Percentiles rank a stretch among this genome's conserved stretches.
Evolutionary conservation across 306 rosid genomes (phyloP).

Genomic region (Astragalus glycyphyllos): DNA sequence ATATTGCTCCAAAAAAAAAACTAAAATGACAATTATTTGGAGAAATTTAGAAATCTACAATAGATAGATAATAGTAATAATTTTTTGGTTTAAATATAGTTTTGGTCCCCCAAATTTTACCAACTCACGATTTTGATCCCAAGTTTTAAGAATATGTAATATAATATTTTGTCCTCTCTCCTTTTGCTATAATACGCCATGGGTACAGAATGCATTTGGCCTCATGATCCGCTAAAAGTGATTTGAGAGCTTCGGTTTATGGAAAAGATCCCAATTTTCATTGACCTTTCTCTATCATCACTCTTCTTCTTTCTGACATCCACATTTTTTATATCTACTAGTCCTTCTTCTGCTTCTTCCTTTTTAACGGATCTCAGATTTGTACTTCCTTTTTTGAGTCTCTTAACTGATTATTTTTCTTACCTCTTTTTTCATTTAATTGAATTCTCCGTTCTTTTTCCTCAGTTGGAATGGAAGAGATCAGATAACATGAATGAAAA

Average conservation of each 20-base stretch:
- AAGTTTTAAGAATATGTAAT: no score
- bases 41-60: no score
- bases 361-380: conserved; percentile 53
- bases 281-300: conserved; percentile 44
- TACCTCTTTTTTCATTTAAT: neutral
- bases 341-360: conserved; percentile 36
- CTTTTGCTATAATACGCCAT: conserved; percentile 43
- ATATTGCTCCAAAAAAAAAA: no score
- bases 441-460: neutral
- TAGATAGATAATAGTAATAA: no score
- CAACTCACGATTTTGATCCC: no score
- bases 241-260: conserved; percentile 34
- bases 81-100: no score
- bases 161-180: no score
- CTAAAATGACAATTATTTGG: no score
- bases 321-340: conserved; percentile 1
- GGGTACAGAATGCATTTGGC: conserved; percentile 31
- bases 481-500: neutral
- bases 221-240: conserved; percentile 37
- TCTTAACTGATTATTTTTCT: neutral
- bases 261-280: conserved; percentile 51
- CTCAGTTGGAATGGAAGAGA: neutral
- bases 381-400: neutral
- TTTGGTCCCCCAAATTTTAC: no score
- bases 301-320: neutral